Conservation (phyloP, 2,329 filamentous ascomycete species). For the Cladophialophora immunda region DNA sequence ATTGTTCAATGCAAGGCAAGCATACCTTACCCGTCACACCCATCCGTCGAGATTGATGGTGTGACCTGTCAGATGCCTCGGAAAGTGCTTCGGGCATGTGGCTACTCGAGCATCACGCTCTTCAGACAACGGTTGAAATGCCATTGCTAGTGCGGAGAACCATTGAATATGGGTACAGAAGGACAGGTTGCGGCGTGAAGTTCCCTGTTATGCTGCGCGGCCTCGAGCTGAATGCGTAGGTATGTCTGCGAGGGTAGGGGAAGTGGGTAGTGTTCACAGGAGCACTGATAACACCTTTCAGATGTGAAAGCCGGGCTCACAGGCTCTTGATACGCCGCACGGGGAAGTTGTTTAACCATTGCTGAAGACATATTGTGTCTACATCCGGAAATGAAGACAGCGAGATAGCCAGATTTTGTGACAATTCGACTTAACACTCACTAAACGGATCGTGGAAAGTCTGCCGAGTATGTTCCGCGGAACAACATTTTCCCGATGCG, state of each 20-base stretch:
- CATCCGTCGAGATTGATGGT: conserved; percentile 24
- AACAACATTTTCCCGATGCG: background rate
- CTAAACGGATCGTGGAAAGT: background rate
- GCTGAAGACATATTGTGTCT: too few species aligned
- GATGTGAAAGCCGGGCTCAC: too few species aligned
- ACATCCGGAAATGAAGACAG: too few species aligned
- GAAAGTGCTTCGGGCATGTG: conserved; percentile 22
- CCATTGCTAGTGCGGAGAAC: background rate
- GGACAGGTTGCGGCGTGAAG: background rate
- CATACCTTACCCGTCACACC: conserved; percentile 20
- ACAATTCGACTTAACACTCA: too few species aligned
- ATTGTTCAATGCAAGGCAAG: conserved; percentile 2
- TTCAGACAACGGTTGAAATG: conserved; percentile 16
- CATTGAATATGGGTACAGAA: background rate
- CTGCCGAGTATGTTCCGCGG: background rate
- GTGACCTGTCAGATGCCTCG: conserved; percentile 10
- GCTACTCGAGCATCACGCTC: conserved; percentile 23
- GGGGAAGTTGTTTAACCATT: too few species aligned
- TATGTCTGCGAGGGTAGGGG: background rate
- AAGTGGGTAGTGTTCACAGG: background rate
- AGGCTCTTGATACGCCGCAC: too few species aligned
- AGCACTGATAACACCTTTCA: too few species aligned
- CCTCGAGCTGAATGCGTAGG: background rate
- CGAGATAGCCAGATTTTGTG: too few species aligned
- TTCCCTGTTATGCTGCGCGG: background rate